These are phyloP conservation scores for Saccharomycopsis sp. DNA, from an alignment of 805 yeast genomes.

Conservation along the genomic window DNA sequence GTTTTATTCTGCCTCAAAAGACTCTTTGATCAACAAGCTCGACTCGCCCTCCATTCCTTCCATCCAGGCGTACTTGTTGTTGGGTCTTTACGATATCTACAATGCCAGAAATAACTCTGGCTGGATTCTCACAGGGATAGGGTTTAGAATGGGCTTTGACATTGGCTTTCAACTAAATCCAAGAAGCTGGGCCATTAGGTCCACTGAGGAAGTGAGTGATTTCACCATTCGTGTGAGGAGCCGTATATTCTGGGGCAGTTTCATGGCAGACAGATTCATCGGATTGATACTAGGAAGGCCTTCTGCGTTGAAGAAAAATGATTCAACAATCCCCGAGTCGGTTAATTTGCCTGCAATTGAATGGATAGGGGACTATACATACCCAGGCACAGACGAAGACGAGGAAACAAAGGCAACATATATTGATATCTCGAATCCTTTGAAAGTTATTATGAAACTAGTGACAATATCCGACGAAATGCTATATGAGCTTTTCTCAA, in stretches of 20 bases:
- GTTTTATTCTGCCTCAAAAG: slow-evolving; percentile 43
- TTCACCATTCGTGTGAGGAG: slow-evolving; percentile 51
- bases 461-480: slow-evolving; percentile 31
- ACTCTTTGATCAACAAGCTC: slow-evolving; percentile 34
- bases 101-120: slow-evolving; percentile 52
- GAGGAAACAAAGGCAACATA: slow-evolving; percentile 1
- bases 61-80: slow-evolving; percentile 46
- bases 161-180: slow-evolving; percentile 60
- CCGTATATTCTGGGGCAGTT: slow-evolving; percentile 62
- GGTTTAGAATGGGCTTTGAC: slow-evolving; percentile 59
- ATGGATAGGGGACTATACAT: slow-evolving; percentile 56
- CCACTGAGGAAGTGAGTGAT: slow-evolving; percentile 35
- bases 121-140: slow-evolving; percentile 59
- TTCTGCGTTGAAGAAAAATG: slow-evolving; percentile 44
- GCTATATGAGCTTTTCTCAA: slow-evolving; percentile 26
- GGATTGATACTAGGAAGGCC: slow-evolving; percentile 55
- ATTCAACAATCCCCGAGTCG: slow-evolving; percentile 55
- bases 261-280: slow-evolving; percentile 56
- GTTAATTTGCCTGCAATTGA: slow-evolving; percentile 54
- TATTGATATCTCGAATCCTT: slow-evolving; percentile 17
- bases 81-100: slow-evolving; percentile 57
- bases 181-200: slow-evolving; percentile 42
- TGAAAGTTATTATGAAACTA: slow-evolving; percentile 39
- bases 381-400: slow-evolving; percentile 21
- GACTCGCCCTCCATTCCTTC: slow-evolving; percentile 30